A percentile compares a stretch with the other conserved stretches of the same genome.
Conservation (phyloP, 306 rosid species). For the Vigna unguiculata region DNA sequence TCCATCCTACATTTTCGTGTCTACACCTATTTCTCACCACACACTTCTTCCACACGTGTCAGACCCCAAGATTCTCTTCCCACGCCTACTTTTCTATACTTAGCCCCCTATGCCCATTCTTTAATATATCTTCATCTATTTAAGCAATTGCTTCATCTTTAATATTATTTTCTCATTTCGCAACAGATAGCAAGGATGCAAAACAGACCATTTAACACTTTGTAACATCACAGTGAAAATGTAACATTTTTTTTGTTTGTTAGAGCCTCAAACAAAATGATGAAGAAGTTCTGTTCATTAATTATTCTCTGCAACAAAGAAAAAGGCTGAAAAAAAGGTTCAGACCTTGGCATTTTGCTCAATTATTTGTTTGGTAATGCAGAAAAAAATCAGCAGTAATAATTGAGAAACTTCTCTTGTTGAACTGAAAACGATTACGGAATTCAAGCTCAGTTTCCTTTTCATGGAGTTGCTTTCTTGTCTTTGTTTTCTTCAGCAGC, state of each 20-base stretch:
- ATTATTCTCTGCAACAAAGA: background rate
- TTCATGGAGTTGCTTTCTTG: slow-evolving; percentile 46
- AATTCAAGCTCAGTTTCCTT: slow-evolving; percentile 35
- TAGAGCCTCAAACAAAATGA: background rate
- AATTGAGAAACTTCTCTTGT: slow-evolving; percentile 18
- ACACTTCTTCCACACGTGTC: slow-evolving; percentile 26
- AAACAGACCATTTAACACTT: background rate
- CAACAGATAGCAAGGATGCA: background rate
- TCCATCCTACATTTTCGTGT: slow-evolving; percentile 15
- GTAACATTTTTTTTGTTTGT: background rate
- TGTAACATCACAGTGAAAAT: background rate
- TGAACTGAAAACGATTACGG: slow-evolving; percentile 36
- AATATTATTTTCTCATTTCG: background rate
- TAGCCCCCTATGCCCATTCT: background rate
- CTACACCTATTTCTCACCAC: slow-evolving; percentile 3
- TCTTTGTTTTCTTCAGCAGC: slow-evolving; percentile 20
- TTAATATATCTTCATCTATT: no score
- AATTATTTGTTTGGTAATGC: no score
- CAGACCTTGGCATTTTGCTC: no score
- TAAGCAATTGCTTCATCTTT: no score
- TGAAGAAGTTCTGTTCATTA: background rate
- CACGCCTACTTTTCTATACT: background rate
- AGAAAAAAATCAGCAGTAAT: slow-evolving; percentile 1
- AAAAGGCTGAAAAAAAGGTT: background rate
- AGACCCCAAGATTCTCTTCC: slow-evolving; percentile 38